Base-by-base conservation (phyloP, 148 eudicot genomes). In the Rhododendron mucronatum region DNA sequence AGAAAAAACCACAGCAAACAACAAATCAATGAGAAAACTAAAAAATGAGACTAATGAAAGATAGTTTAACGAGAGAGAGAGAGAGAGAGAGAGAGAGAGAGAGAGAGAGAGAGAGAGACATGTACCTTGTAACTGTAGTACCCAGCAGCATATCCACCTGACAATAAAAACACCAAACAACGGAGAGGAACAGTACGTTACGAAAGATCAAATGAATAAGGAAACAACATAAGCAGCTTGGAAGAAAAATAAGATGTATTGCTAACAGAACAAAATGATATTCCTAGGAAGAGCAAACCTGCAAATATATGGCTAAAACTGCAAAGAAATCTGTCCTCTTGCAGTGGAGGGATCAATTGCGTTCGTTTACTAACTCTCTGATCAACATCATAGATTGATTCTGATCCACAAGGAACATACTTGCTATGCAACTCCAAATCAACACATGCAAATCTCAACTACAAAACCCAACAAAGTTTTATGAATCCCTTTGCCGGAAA, bases 121-220 rank as follows among this genome's bases (percentile, higher is more conserved):
- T 18, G 15, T 92, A 95, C 98, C 99, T 94, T 97, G 90, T 97
- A 97, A 88, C 99, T 97, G 89, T 97, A 97, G 88, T 95, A 97
- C 71, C 99, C 99, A 89, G 99, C 98, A 20, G 99, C 98, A 91
- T 97, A 97, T 89, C 98, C 98, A 86, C 98, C 98, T 95, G 87
- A 37, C 16, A 85, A 79, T 35, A 51, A 30, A 45, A 65, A 82
- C 44, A 88, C 69, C 61, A 55, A 47, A 47, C 50, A 47, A 16
- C 7, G 5, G 61, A 67, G 51, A 53, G 26, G 61, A 37, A 88
- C 71, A 55, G 6, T 15, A 16, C 51, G 45, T 86, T 74, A 4
- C 41, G 84, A 39, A 37, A 71, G 69, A 69, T 82, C 33, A 80
- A 67, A 67, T 16, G 12, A 77, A 30, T 15, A 65, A 14, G 63